Conservation (phyloP, 2,329 filamentous ascomycete species). For the Talaromyces sp. region DNA sequence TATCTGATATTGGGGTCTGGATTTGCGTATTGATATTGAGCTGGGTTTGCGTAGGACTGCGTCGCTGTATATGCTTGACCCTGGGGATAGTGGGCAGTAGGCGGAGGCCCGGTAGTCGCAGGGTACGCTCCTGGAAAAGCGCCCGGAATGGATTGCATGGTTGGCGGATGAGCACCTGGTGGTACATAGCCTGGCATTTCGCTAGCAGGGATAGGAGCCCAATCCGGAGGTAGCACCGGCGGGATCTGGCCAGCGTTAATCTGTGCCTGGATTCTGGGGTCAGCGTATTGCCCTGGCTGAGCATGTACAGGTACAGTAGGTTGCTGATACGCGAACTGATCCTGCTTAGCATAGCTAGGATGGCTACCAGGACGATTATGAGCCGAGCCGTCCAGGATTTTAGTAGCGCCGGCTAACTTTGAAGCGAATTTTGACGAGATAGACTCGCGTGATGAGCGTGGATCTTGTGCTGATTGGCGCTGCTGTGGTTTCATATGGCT, state of each 20-base stretch:
- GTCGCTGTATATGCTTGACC: constrained; percentile 7
- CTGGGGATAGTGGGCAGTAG: constrained; percentile 5
- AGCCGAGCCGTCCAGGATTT: constrained; percentile 17
- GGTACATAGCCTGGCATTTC: constrained; percentile 41
- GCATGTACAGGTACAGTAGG: constrained; percentile 19
- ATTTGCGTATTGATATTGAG: constrained; percentile 37
- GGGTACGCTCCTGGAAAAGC: constrained; percentile 14
- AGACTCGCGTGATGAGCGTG: constrained; percentile 14
- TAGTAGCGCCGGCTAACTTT: constrained; percentile 10
- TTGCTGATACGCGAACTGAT: constrained; percentile 29
- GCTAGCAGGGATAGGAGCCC: constrained; percentile 37
- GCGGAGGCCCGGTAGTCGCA: neutral
- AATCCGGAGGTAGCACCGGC: constrained; percentile 24
- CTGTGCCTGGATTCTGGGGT: constrained; percentile 15
- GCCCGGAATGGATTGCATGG: constrained; percentile 12
- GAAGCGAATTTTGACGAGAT: constrained; percentile 5
- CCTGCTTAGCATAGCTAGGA: constrained; percentile 32
- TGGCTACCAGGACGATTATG: constrained; percentile 21
- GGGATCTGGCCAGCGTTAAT: constrained; percentile 15
- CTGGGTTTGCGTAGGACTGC: constrained; percentile 28
- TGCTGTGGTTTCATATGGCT: neutral
- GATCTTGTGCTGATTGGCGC: constrained; percentile 7
- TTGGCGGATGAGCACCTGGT: constrained; percentile 26
- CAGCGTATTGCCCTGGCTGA: constrained; percentile 17
- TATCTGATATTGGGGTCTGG: constrained; percentile 38